Base-by-base conservation (phyloP, 2,329 filamentous ascomycete species). In the Aspergillus thermomutatus region DNA sequence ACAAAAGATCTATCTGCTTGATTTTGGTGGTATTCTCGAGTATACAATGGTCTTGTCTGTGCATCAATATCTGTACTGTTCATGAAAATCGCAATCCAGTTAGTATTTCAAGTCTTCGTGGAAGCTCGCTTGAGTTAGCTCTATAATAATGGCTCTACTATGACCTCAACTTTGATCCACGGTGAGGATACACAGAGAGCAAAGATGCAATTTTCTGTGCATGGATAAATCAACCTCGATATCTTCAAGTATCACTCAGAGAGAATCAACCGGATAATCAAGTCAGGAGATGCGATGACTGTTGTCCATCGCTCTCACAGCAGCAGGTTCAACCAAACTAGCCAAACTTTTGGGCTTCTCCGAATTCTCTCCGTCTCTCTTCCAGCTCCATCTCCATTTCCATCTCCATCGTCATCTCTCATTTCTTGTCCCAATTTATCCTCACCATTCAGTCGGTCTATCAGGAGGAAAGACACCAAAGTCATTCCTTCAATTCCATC, bases 361-460 rank as follows among this genome's bases (percentile, higher is more conserved):
- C 41, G 10, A 23, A 45, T 21, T 45, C 21, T 45, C 41, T 45
- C 21, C 41, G 21, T 45, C 41, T 23, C 41, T 23, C 41, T n/a
- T 23, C 21, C 40, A n/a, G n/a, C 40, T 43, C 40, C 4, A 9
- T 45, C 41, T 45, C 41, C 11, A 23, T 23, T 7, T 21, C 40
- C 40, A 10, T n/a, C 8, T 23, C 19, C 9, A 45, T 45, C 41
- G 31, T n/a, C 31, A 37, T 40, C 50, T 23, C 28, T 59, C 43
- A 53, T 53, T 54, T 48, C 49, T 23, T 54, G 47, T 49, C 26
- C 45, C 28, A 54, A 41, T 48, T 49, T n/a, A 21, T 58, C 41
- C 45, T 49, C 48, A 17, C 6, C 23, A n/a, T 17, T 14, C 14
- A 37, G 7, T 37, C 31, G 31, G 7, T 17, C 31, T 14, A 2